Conservation (phyloP, 2,329 filamentous ascomycete species). For the Apiospora rasikravindrae region DNA sequence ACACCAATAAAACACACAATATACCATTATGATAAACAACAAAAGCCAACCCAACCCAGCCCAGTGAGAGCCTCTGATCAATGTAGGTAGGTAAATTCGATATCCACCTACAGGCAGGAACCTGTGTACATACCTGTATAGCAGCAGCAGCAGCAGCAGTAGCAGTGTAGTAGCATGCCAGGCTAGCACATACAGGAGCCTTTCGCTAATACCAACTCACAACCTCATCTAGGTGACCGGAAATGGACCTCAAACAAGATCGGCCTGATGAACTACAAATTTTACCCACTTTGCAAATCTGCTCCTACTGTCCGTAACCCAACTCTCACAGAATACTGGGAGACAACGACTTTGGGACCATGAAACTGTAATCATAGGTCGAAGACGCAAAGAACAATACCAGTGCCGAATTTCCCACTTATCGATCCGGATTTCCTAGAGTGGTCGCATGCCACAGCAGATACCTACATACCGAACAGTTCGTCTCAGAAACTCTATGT, state of each 20-base stretch:
- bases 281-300: background rate
- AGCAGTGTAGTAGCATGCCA: background rate
- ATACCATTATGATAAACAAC: background rate
- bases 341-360: background rate
- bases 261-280: background rate
- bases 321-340: background rate
- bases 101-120: background rate
- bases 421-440: background rate
- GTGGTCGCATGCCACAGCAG: background rate
- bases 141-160: background rate
- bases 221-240: background rate
- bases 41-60: background rate
- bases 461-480: background rate
- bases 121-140: background rate
- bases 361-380: constrained; percentile 4
- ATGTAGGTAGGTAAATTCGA: background rate
- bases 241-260: constrained; percentile 10
- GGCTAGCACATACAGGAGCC: background rate
- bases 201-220: constrained; percentile 11
- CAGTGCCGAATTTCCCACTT: background rate
- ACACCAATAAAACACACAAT: constrained; percentile 6
- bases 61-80: background rate
- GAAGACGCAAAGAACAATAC: background rate
- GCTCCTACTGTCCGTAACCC: background rate
- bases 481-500: constrained; percentile 4